Conservation (phyloP, 352 stramenopile species). For the Aphanomyces invadans region DNA sequence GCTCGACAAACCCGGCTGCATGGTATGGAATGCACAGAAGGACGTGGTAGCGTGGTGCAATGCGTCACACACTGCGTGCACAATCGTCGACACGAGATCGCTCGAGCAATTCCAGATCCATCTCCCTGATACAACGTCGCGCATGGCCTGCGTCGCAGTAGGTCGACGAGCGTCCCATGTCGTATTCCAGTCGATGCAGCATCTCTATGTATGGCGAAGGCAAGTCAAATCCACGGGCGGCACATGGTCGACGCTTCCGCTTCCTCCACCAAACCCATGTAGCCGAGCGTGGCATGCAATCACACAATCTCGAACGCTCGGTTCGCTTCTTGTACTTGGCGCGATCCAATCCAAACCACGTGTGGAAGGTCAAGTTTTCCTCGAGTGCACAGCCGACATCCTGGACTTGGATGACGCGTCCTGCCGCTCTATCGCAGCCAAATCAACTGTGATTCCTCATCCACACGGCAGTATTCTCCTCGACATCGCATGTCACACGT, state of each 20-base stretch:
- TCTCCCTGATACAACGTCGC: background rate
- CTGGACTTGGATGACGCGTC: conserved; percentile 1
- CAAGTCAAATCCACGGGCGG: background rate
- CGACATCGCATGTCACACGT: background rate
- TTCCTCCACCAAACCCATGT: background rate
- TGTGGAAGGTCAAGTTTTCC: background rate
- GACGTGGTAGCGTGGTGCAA: conserved; percentile 1
- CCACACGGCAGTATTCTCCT: background rate
- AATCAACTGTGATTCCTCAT: background rate
- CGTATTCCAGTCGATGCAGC: background rate
- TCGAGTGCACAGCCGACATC: background rate
- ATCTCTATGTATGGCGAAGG: background rate
- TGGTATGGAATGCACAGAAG: background rate
- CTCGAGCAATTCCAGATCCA: background rate
- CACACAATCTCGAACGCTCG: background rate
- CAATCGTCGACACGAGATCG: background rate
- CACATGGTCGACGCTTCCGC: background rate
- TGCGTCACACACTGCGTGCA: background rate
- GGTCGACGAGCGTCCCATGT: background rate
- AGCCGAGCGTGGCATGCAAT: background rate
- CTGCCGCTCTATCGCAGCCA: background rate
- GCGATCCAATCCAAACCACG: background rate
- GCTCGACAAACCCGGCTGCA: background rate
- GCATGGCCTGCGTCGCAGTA: background rate
- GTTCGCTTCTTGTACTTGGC: background rate